A percentile compares a stretch with the other conserved stretches of the same genome.
Conservation (phyloP, 1,284 basidiomycete genomes). For the Inonotus hispidus region DNA sequence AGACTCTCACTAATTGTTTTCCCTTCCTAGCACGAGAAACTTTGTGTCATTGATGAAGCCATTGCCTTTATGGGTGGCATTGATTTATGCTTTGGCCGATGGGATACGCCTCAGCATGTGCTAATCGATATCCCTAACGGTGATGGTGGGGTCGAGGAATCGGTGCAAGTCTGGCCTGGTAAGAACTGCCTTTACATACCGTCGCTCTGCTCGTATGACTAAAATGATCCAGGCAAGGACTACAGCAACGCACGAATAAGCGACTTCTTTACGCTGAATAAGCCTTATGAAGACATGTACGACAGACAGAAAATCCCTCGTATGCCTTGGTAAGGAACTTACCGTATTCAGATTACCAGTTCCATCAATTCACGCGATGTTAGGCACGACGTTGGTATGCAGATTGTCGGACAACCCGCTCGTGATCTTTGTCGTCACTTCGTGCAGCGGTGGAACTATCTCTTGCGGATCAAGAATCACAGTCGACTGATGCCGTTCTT, state of each 20-base stretch:
- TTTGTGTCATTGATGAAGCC: constrained; percentile 96
- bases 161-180: constrained; percentile 83
- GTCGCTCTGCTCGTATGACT: background rate
- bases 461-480: constrained; percentile 94
- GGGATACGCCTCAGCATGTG: constrained; percentile 95
- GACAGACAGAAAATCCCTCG: constrained; percentile 84
- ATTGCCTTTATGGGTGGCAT: constrained; percentile 98
- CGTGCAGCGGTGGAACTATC: constrained; percentile 89
- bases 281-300: constrained; percentile 93
- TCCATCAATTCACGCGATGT: background rate
- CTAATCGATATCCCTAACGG: constrained; percentile 78
- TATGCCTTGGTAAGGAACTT: constrained; percentile 83
- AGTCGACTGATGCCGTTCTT: constrained; percentile 90
- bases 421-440: constrained; percentile 95
- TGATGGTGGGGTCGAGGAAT: constrained; percentile 41
- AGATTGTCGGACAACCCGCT: constrained; percentile 95
- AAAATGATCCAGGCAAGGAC: constrained; percentile 62
- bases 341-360: background rate
- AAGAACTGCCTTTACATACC: constrained; percentile 23
- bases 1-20: constrained; percentile 6
- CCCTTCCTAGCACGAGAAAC: constrained; percentile 83
- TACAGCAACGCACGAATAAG: constrained; percentile 88
- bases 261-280: constrained; percentile 87
- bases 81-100: constrained; percentile 91
- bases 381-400: constrained; percentile 95